Conservation (phyloP, 352 stramenopile species). For the Pythium brachiatum region DNA sequence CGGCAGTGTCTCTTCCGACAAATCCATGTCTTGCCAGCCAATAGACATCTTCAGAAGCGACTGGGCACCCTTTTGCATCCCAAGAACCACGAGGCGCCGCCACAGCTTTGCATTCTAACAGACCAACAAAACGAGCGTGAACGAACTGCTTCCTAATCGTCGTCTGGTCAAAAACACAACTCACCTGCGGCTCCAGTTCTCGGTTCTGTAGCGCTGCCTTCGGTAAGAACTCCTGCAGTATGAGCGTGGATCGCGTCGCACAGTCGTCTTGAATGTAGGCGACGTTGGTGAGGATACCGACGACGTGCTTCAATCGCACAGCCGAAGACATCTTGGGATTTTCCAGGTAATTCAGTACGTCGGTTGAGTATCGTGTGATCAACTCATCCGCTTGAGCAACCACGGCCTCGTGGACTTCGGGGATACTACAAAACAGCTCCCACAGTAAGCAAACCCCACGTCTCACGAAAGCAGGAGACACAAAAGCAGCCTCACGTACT, state of each 20-base stretch:
- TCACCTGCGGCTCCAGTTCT: conserved; percentile 42
- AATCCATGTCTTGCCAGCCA: conserved; percentile 56
- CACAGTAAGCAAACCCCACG: not conserved
- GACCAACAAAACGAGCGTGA: not conserved
- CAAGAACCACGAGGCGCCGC: conserved; percentile 44
- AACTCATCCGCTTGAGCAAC: conserved; percentile 58
- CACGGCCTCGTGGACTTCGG: conserved; percentile 59
- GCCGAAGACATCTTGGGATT: conserved; percentile 58
- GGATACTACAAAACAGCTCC: conserved; percentile 31
- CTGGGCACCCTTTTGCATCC: conserved; percentile 57
- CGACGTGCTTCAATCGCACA: conserved; percentile 60
- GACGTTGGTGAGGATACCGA: conserved; percentile 68
- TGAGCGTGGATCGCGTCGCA: conserved; percentile 39
- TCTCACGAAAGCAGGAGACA: not conserved
- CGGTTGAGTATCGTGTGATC: conserved; percentile 56
- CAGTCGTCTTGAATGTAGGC: conserved; percentile 71
- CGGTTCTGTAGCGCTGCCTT: conserved; percentile 43
- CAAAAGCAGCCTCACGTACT: not conserved
- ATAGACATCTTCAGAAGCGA: conserved; percentile 73
- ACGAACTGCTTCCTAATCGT: not conserved
- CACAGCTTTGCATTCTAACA: conserved; percentile 48
- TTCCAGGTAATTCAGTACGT: conserved; percentile 62
- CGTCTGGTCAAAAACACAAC: not conserved
- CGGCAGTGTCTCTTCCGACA: conserved; percentile 47
- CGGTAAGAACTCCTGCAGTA: conserved; percentile 55